phyloP scores from a whole-genome alignment of 768 basidiomycete species.

The Saitozyma sp. region DNA sequence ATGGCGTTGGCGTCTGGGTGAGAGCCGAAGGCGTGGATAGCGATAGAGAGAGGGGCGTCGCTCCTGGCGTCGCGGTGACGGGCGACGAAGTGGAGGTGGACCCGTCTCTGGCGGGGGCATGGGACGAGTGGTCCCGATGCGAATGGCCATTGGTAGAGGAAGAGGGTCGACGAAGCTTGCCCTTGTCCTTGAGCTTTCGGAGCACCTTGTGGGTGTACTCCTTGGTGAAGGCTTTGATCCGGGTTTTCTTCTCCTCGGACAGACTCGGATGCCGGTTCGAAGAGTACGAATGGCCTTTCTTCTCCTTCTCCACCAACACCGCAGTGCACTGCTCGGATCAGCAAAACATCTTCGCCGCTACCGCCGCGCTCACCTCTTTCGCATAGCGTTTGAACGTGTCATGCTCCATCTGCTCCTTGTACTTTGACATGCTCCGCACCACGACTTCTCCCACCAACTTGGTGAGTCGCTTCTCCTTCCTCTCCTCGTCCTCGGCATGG shows the following conservation, averaged over 20 bases:
- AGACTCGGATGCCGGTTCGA: constrained; percentile 71
- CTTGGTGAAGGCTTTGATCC: constrained; percentile 91
- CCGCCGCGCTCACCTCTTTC: constrained; percentile 71
- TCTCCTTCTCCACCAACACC: constrained; percentile 89
- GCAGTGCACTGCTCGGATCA: constrained; percentile 67
- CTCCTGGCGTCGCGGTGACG: too few relatives aligned
- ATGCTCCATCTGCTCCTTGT: constrained; percentile 67
- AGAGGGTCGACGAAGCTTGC: constrained; percentile 21
- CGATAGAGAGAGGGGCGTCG: background rate
- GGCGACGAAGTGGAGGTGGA: too few relatives aligned
- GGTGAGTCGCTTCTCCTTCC: constrained; percentile 71
- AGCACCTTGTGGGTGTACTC: constrained; percentile 80
- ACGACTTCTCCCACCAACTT: constrained; percentile 87
- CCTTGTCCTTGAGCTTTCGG: constrained; percentile 46
- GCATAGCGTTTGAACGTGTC: constrained; percentile 93
- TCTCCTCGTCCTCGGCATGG: constrained; percentile 22
- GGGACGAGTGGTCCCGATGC: too few relatives aligned
- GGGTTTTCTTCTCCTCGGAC: constrained; percentile 78
- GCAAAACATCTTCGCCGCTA: background rate
- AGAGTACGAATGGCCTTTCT: constrained; percentile 77
- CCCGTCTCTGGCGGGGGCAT: too few relatives aligned
- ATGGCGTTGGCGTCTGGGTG: constrained; percentile 1
- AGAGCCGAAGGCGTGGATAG: constrained; percentile 5
- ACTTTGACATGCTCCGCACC: constrained; percentile 89
- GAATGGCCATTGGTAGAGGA: too few relatives aligned